Conservation (phyloP, 805 yeast genomes). For the Kluyveromyces nonfermentans region DNA sequence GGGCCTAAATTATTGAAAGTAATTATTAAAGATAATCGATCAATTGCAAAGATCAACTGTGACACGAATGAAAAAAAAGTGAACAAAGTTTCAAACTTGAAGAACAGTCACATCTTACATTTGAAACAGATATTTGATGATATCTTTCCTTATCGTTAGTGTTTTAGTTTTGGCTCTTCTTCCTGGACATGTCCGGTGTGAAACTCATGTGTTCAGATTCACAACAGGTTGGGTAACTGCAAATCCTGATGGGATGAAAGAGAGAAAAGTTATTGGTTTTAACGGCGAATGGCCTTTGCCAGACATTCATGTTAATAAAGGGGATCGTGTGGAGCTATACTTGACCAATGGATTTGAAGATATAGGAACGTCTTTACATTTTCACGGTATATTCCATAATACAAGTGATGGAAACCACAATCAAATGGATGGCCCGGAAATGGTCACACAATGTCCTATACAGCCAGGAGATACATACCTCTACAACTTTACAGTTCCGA, state of each 20-base stretch:
- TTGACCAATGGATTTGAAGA: slow-evolving; percentile 53
- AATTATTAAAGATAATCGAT: no score
- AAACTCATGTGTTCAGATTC: slow-evolving; percentile 48
- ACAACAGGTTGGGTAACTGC: slow-evolving; percentile 51
- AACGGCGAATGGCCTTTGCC: slow-evolving; percentile 72
- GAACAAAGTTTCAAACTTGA: no score
- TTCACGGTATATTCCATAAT: slow-evolving; percentile 69
- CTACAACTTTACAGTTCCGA: slow-evolving; percentile 59
- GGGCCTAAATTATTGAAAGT: no score
- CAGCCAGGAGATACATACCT: slow-evolving; percentile 55
- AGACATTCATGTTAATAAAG: slow-evolving; percentile 50
- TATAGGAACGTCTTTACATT: slow-evolving; percentile 53
- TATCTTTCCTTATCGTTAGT: no score
- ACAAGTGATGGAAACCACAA: slow-evolving; percentile 35
- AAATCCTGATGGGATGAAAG: slow-evolving; percentile 56
- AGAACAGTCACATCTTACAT: no score
- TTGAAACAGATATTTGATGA: neutral
- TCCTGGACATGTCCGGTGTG: neutral
- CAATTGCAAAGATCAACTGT: no score
- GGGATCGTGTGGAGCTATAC: slow-evolving; percentile 51
- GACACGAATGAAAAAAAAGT: no score
- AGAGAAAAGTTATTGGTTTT: slow-evolving; percentile 53
- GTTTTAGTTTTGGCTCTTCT: neutral
- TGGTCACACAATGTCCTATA: slow-evolving; percentile 75
- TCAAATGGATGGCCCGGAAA: slow-evolving; percentile 74